Conservation (phyloP, 345 rosid species). For the Sonneratia caseolaris region DNA sequence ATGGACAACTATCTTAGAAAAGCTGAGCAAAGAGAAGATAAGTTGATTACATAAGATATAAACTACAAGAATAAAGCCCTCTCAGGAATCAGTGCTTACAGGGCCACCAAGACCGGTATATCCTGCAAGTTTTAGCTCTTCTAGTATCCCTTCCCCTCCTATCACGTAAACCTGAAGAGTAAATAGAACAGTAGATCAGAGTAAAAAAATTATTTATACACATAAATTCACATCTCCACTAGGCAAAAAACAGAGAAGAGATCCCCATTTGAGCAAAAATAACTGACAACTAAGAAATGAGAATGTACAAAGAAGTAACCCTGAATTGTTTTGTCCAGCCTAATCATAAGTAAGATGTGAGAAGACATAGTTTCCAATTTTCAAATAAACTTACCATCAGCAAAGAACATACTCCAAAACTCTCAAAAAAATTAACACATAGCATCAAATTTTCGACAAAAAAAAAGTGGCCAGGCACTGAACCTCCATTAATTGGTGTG, state of each 20-base stretch:
- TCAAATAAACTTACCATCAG: neutral
- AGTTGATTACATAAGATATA: neutral
- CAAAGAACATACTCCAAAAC: neutral
- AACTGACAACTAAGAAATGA: neutral
- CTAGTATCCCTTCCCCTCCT: constrained; percentile 71
- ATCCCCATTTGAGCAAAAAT: too few species aligned
- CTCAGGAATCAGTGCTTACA: constrained; percentile 25
- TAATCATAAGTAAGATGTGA: neutral
- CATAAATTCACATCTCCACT: neutral
- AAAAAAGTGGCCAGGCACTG: neutral
- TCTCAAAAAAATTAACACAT: neutral
- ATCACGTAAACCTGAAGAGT: constrained; percentile 64
- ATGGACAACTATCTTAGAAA: neutral
- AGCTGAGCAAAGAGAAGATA: neutral
- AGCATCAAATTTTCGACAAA: neutral
- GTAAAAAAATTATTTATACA: neutral
- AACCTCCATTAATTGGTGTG: neutral
- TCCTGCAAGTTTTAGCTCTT: constrained; percentile 70
- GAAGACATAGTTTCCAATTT: neutral
- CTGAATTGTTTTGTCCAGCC: neutral
- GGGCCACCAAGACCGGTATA: constrained; percentile 82
- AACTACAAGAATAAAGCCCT: neutral
- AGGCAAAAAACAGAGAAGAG: neutral
- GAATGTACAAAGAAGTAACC: neutral
- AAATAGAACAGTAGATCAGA: neutral